phyloP scores from a whole-genome alignment of 2,329 filamentous ascomycete genomes.

The Trichophaea hybrida region DNA sequence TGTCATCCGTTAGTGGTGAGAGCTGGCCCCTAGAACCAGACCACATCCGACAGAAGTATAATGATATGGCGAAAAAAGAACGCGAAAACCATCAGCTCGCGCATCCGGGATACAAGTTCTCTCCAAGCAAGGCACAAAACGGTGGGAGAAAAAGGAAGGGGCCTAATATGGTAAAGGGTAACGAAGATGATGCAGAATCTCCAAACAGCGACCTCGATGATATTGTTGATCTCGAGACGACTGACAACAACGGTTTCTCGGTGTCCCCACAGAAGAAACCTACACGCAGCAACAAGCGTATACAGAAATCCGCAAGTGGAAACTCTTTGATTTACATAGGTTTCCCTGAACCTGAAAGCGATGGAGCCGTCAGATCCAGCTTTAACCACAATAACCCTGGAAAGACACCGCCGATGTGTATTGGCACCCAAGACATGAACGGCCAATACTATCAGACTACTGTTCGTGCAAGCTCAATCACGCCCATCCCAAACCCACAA shows the following conservation, averaged over 20 bases:
- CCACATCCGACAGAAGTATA: conserved; percentile 60
- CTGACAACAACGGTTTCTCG: background rate
- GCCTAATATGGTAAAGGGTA: conserved; percentile 30
- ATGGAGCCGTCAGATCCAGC: conserved; percentile 32
- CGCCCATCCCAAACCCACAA: conserved; percentile 29
- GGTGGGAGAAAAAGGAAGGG: conserved; percentile 36
- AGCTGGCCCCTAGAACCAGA: conserved; percentile 73
- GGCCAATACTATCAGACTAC: conserved; percentile 41
- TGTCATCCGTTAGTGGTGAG: conserved; percentile 72
- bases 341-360: conserved; percentile 27
- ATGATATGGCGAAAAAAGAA: conserved; percentile 63
- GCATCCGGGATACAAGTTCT: conserved; percentile 88
- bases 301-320: conserved; percentile 3
- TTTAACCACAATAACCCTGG: conserved; percentile 42
- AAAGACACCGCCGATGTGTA: conserved; percentile 35
- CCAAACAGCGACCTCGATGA: conserved; percentile 38
- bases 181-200: conserved; percentile 33
- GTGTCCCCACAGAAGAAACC: conserved; percentile 10
- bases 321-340: conserved; percentile 13
- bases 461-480: conserved; percentile 27
- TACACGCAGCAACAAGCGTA: conserved; percentile 8
- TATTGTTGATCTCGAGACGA: conserved; percentile 25
- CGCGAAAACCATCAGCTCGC: conserved; percentile 70
- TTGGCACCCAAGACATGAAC: conserved; percentile 34
- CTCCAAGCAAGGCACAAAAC: conserved; percentile 53